Evolutionary conservation across 805 yeast species (phyloP).

Genomic region (Ogataea populi-albae): DNA sequence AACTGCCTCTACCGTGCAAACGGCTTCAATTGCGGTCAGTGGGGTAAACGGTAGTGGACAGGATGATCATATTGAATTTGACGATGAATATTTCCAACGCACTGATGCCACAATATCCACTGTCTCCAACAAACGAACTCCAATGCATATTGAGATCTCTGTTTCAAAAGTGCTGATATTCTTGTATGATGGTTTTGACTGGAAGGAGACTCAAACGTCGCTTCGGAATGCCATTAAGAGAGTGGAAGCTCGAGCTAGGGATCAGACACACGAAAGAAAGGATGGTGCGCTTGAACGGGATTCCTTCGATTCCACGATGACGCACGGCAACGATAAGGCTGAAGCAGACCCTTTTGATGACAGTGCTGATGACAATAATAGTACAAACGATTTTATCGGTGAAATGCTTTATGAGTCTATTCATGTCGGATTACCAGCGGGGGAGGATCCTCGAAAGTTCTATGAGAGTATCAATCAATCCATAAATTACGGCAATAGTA

Average conservation of each 20-base stretch:
- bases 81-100: conserved; percentile 22
- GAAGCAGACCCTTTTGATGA: background rate
- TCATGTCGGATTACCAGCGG: conserved; percentile 57
- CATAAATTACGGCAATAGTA: conserved; percentile 13
- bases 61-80: conserved; percentile 17
- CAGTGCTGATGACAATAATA: conserved; percentile 18
- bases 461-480: conserved; percentile 52
- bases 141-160: conserved; percentile 32
- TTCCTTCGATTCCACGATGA: background rate
- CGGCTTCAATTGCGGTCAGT: conserved; percentile 6
- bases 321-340: too few species aligned
- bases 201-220: conserved; percentile 71
- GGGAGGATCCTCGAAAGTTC: conserved; percentile 43
- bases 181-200: conserved; percentile 89
- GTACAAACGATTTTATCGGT: conserved; percentile 39
- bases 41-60: conserved; percentile 5
- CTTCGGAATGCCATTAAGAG: conserved; percentile 63
- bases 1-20: conserved; percentile 8
- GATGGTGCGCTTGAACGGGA: background rate
- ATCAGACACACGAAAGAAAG: conserved; percentile 8
- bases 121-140: conserved; percentile 18
- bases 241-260: conserved; percentile 49
- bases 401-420: conserved; percentile 79
- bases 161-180: conserved; percentile 42
- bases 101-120: conserved; percentile 3